phyloP scores from a whole-genome alignment of 1,139 yeast genomes.

The Suhomyces bribrorum region DNA sequence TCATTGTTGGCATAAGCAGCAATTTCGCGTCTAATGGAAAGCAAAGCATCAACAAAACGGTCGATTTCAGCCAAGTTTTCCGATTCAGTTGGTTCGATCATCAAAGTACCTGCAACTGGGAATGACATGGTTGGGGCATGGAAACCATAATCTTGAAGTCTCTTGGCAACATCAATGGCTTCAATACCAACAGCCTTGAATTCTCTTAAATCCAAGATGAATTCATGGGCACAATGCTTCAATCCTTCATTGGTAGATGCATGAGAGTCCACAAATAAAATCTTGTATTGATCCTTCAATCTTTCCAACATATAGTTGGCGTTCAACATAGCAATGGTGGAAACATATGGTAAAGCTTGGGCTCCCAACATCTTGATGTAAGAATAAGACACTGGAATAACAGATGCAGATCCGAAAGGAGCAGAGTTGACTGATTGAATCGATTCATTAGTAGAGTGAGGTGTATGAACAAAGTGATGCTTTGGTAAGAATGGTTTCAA shows the following conservation, averaged over 20 bases:
- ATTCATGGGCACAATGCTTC: constrained; percentile 94
- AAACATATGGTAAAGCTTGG: constrained; percentile 77
- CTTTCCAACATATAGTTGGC: constrained; percentile 93
- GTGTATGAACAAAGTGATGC: constrained; percentile 65
- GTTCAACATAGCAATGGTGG: constrained; percentile 86
- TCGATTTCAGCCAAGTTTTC: constrained; percentile 87
- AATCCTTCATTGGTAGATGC: constrained; percentile 49
- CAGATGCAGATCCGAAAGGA: constrained; percentile 93
- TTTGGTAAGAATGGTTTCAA: constrained; percentile 80
- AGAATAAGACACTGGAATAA: constrained; percentile 90
- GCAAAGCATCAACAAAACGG: constrained; percentile 85
- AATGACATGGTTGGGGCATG: constrained; percentile 99
- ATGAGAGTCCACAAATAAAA: constrained; percentile 65
- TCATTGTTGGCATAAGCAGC: constrained; percentile 70
- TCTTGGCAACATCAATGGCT: constrained; percentile 94
- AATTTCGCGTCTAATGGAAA: constrained; percentile 81
- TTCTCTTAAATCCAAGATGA: constrained; percentile 86
- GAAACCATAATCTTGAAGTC: constrained; percentile 96
- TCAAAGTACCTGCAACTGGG: constrained; percentile 96
- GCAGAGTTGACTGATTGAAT: constrained; percentile 87
- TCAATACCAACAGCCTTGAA: constrained; percentile 82
- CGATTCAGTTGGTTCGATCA: constrained; percentile 98
- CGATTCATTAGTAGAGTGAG: constrained; percentile 54
- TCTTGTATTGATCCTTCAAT: constrained; percentile 67
- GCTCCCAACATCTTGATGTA: constrained; percentile 94